A percentile compares a stretch with the other conserved stretches of the same genome.
Conservation (phyloP, 2,329 filamentous ascomycete genomes). For the Fusarium guadeloupense region DNA sequence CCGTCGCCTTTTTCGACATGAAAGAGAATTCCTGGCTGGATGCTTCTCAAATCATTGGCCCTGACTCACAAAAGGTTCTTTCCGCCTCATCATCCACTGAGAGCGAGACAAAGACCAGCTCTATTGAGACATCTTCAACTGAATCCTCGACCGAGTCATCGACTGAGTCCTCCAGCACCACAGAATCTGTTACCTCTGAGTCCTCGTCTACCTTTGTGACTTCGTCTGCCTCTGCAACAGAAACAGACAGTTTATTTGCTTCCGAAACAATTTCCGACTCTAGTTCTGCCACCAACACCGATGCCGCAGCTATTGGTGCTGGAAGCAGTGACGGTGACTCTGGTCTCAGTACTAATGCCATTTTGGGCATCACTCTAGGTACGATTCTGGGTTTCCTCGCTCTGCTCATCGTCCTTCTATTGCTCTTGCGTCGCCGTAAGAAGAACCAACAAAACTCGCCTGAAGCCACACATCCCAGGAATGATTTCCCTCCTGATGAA, state of each 20-base stretch:
- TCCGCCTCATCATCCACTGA: constrained; percentile 35
- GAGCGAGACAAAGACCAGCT: constrained; percentile 19
- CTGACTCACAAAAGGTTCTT: constrained; percentile 53
- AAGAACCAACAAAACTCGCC: constrained; percentile 51
- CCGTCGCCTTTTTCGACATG: constrained; percentile 81
- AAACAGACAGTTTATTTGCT: constrained; percentile 30
- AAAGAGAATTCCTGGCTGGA: constrained; percentile 82
- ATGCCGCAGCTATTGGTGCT: constrained; percentile 41
- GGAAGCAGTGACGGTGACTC: constrained; percentile 44
- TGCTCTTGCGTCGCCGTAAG: constrained; percentile 63
- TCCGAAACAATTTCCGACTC: constrained; percentile 42
- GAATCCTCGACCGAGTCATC: background rate
- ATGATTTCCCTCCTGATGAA: constrained; percentile 60
- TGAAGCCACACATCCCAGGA: constrained; percentile 56
- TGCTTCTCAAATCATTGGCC: constrained; percentile 69
- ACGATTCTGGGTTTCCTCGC: constrained; percentile 78
- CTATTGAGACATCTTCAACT: constrained; percentile 40
- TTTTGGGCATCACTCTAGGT: constrained; percentile 84
- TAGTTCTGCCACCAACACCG: constrained; percentile 38
- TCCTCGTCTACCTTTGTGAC: constrained; percentile 41
- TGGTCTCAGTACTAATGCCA: constrained; percentile 58
- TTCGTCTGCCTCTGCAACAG: constrained; percentile 32
- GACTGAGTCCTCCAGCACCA: constrained; percentile 39
- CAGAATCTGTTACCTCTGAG: constrained; percentile 38
- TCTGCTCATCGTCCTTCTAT: constrained; percentile 75